Percentiles rank a stretch among this genome's conserved stretches.
Evolutionary conservation across 805 yeast species (phyloP).

Genomic region (Candida methanosorbosa): DNA sequence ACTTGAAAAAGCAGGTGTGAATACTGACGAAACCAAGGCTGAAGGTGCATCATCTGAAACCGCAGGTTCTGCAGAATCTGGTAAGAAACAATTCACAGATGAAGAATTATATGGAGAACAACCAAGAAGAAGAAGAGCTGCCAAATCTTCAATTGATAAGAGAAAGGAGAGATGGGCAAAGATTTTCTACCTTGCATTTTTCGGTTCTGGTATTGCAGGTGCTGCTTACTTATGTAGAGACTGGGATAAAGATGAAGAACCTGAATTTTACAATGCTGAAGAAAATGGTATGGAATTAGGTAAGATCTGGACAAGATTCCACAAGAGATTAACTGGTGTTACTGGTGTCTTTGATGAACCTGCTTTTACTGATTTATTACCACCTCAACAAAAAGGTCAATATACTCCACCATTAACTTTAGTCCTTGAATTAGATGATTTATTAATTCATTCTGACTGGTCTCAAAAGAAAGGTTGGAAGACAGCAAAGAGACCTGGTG

Average conservation of each 20-base stretch:
- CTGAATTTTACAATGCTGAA: conserved; percentile 27
- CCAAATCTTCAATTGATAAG: conserved; percentile 60
- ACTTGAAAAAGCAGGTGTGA: conserved; percentile 78
- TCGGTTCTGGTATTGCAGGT: conserved; percentile 46
- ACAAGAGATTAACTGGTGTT: conserved; percentile 62
- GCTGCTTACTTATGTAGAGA: conserved; percentile 67
- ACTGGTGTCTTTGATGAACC: conserved; percentile 89
- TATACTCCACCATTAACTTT: conserved; percentile 88
- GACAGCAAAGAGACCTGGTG: conserved; percentile 98
- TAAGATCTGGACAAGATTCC: conserved; percentile 60
- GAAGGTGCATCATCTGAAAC: conserved; percentile 3
- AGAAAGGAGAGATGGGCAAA: conserved; percentile 80
- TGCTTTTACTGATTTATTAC: conserved; percentile 84
- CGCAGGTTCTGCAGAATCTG: conserved; percentile 4
- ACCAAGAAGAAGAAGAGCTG: conserved; percentile 43
- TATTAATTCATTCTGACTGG: conserved; percentile 90
- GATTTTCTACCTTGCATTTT: conserved; percentile 52
- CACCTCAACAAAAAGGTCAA: conserved; percentile 85
- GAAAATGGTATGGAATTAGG: conserved; percentile 65
- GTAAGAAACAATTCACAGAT: conserved; percentile 4
- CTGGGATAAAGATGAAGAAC: conserved; percentile 75
- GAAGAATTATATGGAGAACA: conserved; percentile 21
- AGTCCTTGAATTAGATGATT: conserved; percentile 82
- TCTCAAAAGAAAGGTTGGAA: conserved; percentile 91
- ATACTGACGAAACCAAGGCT: conserved; percentile 28